These are phyloP conservation scores for Pleurotus tuoliensis DNA, from an alignment of 768 basidiomycete species.

Conservation along the genomic window DNA sequence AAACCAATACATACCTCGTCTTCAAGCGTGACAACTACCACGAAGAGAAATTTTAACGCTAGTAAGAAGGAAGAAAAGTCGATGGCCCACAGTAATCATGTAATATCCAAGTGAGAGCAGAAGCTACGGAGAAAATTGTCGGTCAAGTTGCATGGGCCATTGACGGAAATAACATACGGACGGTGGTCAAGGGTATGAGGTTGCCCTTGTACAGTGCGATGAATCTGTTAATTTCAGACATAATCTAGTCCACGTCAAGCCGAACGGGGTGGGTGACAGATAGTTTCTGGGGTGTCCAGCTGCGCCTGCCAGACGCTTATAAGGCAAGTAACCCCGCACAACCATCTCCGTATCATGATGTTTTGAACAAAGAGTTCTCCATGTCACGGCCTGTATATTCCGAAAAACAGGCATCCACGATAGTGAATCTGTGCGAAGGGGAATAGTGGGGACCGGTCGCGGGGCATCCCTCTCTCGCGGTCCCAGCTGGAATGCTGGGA, in stretches of 20 bases:
- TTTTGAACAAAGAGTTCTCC: too few species aligned
- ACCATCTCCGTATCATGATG: too few species aligned
- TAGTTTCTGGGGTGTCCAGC: too few species aligned
- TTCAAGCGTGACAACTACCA: slow-evolving; percentile 26
- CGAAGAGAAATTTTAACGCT: not conserved
- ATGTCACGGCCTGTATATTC: too few species aligned
- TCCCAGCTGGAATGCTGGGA: too few species aligned
- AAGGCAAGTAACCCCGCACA: too few species aligned
- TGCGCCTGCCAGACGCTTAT: too few species aligned
- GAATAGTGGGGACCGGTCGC: too few species aligned
- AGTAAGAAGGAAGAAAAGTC: not conserved
- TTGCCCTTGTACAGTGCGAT: slow-evolving; percentile 4
- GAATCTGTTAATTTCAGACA: not conserved
- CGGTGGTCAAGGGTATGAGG: not conserved
- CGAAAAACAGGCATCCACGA: too few species aligned
- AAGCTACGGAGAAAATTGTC: slow-evolving; percentile 15
- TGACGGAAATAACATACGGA: not conserved
- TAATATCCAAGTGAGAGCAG: slow-evolving; percentile 32
- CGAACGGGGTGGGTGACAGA: too few species aligned
- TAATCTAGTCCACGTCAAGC: not conserved
- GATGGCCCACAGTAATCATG: slow-evolving; percentile 29
- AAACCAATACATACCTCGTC: slow-evolving; percentile 18
- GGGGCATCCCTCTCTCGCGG: too few species aligned
- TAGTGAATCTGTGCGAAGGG: too few species aligned
- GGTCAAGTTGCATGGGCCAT: not conserved